Evolutionary conservation across 345 rosid species (phyloP), one percentile per base, ranked within the genome.

Genomic region (Murraya koenigii): DNA sequence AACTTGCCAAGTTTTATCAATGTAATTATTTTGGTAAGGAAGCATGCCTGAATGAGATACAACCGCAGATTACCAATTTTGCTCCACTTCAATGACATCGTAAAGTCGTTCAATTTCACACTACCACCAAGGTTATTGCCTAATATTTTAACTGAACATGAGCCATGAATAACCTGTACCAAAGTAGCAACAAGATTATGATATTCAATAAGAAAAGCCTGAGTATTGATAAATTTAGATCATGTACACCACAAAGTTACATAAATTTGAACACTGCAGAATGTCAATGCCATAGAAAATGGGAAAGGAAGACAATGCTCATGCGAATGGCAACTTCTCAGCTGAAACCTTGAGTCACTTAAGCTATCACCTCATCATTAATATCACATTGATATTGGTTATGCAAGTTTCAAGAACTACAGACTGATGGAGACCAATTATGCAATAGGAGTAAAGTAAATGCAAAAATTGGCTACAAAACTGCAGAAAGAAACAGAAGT

Each of bases 61-160:
- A 96, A 63, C 52, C 82, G 97, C 62, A 96, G 94, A 83, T 87
- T 92, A 73, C 99, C 99, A 55, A 96, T 82, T 44, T 90, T 75
- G 87, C 98, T 94, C 99, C 99, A 96, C 62, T 91, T 88, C 82
- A 91, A 82, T 41, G 95, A 85, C 98, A 92, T 87, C 66, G 94
- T 78, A 73, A 96, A 92, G 81, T 85, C 95, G 60, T 86, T 86
- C 83, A 92, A 72, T 75, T 82, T 91, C 77, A 94, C 87, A 15
- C 90, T 90, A 70, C 99, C 97, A 61, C 87, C 94, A 76, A 96
- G 94, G 85, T 91, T 96, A 83, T 92, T 94, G 69, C 88, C 93
- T 54, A 84, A 75, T 61, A 96, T 85, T 78, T 79, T 88, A 54
- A 96, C 92, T 2, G 88, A 88, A 83, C 95, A 95, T 1, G 95